Evolutionary conservation across 495 filamentous ascomycete genomes (phyloP).

Genomic region (Clohesyomyces aquaticus): DNA sequence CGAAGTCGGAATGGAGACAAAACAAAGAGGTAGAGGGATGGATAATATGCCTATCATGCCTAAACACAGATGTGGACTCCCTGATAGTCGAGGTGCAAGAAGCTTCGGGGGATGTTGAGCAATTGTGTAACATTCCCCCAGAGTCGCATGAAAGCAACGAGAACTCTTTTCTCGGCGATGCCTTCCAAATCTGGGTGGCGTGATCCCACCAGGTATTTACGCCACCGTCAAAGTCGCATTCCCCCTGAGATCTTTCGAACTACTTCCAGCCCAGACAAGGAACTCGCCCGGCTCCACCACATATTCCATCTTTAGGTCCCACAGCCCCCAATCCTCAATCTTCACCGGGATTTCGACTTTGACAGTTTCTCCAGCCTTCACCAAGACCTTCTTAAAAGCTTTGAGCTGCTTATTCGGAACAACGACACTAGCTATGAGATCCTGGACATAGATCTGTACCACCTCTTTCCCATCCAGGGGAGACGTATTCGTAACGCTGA

Average conservation of each 20-base stretch:
- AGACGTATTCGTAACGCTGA: conserved; percentile 73
- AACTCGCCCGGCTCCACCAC: conserved; percentile 69
- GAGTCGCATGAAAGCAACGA: too few relatives aligned
- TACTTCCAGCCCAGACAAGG: conserved; percentile 59
- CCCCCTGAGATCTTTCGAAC: conserved; percentile 58
- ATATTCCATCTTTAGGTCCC: conserved; percentile 46
- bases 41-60: too few relatives aligned
- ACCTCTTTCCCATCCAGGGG: conserved; percentile 69
- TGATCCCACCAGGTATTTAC: too few relatives aligned
- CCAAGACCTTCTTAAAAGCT: conserved; percentile 76
- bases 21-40: too few relatives aligned
- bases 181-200: too few relatives aligned
- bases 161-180: too few relatives aligned
- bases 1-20: too few relatives aligned
- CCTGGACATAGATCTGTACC: conserved; percentile 76
- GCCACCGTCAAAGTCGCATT: conserved; percentile 59
- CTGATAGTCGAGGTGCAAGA: too few relatives aligned
- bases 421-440: conserved; percentile 45
- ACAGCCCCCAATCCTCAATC: conserved; percentile 41
- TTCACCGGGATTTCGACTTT: conserved; percentile 67
- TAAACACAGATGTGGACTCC: too few relatives aligned
- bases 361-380: conserved; percentile 71
- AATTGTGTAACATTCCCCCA: too few relatives aligned
- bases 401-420: conserved; percentile 78
- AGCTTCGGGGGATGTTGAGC: too few relatives aligned